These are phyloP conservation scores for Stygiomarasmius scandens DNA, from an alignment of 1,284 basidiomycete genomes.

Conservation along the genomic window DNA sequence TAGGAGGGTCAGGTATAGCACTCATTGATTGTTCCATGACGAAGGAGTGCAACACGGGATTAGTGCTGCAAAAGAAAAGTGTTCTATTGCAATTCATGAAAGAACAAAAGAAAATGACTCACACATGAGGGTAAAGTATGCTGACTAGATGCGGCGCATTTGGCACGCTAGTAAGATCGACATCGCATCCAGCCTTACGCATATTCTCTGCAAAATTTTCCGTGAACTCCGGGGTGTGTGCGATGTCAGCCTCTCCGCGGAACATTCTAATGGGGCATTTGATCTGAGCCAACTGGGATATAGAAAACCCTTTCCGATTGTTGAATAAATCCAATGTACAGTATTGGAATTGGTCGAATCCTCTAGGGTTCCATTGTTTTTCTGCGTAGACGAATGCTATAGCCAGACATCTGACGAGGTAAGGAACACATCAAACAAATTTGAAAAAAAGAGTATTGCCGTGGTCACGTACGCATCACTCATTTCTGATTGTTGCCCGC, in stretches of 20 bases:
- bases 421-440: not conserved
- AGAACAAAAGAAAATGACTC: too few species aligned
- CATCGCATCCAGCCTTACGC: constrained; percentile 30
- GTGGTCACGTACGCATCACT: constrained; percentile 8
- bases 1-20: constrained; percentile 16
- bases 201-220: constrained; percentile 30
- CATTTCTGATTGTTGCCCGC: not conserved
- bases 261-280: constrained; percentile 16
- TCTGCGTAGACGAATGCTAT: not conserved
- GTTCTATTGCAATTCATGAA: too few species aligned
- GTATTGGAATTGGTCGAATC: not conserved
- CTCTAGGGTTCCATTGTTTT: not conserved
- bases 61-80: constrained; percentile 29
- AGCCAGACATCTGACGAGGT: not conserved
- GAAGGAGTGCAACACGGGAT: constrained; percentile 30
- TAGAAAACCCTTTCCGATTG: constrained; percentile 2
- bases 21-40: constrained; percentile 24
- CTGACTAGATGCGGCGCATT: constrained; percentile 39
- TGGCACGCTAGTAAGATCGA: constrained; percentile 25
- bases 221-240: constrained; percentile 12
- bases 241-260: constrained; percentile 10
- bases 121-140: constrained; percentile 34
- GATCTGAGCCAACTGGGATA: constrained; percentile 8
- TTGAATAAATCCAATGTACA: constrained; percentile 13
- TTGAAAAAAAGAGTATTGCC: not conserved